Evolutionary conservation across 1,284 basidiomycete species (phyloP).

Genomic region (Trametes sp.): DNA sequence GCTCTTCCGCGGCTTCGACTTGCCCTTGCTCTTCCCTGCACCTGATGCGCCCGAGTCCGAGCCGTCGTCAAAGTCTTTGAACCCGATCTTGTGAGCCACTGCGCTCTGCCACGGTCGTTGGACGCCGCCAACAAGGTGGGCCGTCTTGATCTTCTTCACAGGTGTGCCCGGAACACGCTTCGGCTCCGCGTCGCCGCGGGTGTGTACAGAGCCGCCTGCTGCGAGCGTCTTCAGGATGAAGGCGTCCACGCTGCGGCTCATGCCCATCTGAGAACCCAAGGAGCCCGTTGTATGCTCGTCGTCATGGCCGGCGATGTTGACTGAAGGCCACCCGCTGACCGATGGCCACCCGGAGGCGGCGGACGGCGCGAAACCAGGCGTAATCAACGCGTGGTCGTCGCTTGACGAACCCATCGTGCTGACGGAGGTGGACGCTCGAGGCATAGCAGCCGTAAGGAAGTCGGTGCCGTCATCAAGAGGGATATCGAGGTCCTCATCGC

Average conservation of each 20-base stretch:
- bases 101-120: slow-evolving; percentile 81
- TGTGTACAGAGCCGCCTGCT: slow-evolving; percentile 56
- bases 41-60: slow-evolving; percentile 26
- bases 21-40: slow-evolving; percentile 42
- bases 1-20: slow-evolving; percentile 69
- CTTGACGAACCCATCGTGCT: slow-evolving; percentile 66
- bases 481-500: slow-evolving; percentile 52
- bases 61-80: slow-evolving; percentile 54
- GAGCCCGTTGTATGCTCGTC: slow-evolving; percentile 45
- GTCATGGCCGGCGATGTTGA: slow-evolving; percentile 51
- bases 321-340: slow-evolving; percentile 64
- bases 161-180: slow-evolving; percentile 82
- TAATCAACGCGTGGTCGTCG: slow-evolving; percentile 67
- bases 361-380: slow-evolving; percentile 65
- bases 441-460: slow-evolving; percentile 49
- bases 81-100: slow-evolving; percentile 70
- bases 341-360: slow-evolving; percentile 69
- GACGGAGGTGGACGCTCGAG: slow-evolving; percentile 64
- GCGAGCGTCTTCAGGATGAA: slow-evolving; percentile 78
- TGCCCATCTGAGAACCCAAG: slow-evolving; percentile 41
- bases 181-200: slow-evolving; percentile 53
- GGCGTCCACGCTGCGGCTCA: slow-evolving; percentile 59
- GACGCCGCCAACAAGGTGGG: slow-evolving; percentile 53
- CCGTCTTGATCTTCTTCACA: slow-evolving; percentile 74
- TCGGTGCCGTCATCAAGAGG: slow-evolving; percentile 23